phyloP scores from a whole-genome alignment of 768 basidiomycete genomes.

The Rossbeevera mucosa region DNA sequence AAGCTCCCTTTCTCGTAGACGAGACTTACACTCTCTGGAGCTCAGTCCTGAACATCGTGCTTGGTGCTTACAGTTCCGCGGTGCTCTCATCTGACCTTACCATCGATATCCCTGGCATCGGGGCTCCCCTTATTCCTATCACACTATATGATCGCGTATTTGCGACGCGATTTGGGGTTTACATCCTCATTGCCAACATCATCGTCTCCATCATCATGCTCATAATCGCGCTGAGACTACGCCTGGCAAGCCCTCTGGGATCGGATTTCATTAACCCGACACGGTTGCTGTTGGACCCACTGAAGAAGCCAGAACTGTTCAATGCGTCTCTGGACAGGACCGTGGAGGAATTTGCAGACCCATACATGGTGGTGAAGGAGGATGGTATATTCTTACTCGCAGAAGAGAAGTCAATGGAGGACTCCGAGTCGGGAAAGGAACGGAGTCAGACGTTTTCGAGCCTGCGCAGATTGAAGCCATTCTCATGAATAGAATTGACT shows the following conservation, averaged over 20 bases:
- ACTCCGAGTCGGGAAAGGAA: too few species aligned
- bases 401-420: not conserved
- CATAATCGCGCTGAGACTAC: conserved; percentile 3
- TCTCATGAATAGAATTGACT: not conserved
- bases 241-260: conserved; percentile 2
- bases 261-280: conserved; percentile 9
- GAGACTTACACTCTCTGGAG: conserved; percentile 2
- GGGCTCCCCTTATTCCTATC: too few species aligned
- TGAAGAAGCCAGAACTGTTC: conserved; percentile 13
- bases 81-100: not conserved
- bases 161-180: not conserved
- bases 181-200: conserved; percentile 10
- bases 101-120: not conserved
- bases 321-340: conserved; percentile 4
- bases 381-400: not conserved
- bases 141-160: not conserved
- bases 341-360: conserved; percentile 1
- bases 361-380: conserved; percentile 4
- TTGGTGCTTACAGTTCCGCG: conserved; percentile 9
- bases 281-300: conserved; percentile 9
- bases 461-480: not conserved
- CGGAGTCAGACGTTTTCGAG: not conserved
- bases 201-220: conserved; percentile 8
- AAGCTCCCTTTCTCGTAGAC: not conserved
- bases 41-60: conserved; percentile 1